Conservation (phyloP, 2,329 filamentous ascomycete species). For the Talaromyces sp. region DNA sequence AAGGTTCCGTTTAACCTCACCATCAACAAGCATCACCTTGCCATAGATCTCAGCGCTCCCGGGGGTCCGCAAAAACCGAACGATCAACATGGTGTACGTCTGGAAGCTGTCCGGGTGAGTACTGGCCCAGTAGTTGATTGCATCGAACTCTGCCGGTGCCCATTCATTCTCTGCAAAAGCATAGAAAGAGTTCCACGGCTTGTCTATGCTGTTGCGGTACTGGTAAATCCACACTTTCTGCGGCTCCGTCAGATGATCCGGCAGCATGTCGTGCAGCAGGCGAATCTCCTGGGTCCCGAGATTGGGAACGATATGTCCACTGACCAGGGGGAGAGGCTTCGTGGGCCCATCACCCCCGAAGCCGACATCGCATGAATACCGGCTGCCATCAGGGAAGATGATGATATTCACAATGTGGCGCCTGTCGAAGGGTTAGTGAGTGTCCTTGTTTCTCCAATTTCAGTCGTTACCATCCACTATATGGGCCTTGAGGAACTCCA, state of each 20-base stretch:
- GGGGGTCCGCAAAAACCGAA: constrained; percentile 31
- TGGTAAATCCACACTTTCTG: constrained; percentile 52
- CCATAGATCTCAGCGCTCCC: constrained; percentile 22
- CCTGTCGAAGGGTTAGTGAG: constrained; percentile 19
- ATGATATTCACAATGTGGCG: constrained; percentile 56
- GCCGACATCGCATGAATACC: constrained; percentile 52
- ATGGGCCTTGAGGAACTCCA: constrained; percentile 24
- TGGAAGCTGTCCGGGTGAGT: constrained; percentile 24
- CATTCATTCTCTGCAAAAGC: constrained; percentile 37
- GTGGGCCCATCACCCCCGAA: constrained; percentile 60
- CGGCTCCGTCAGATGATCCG: constrained; percentile 34
- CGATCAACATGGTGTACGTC: constrained; percentile 27
- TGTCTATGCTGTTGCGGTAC: constrained; percentile 28
- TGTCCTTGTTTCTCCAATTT: not conserved
- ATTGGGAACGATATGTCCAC: constrained; percentile 39
- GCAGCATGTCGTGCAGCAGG: constrained; percentile 44
- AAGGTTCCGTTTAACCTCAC: constrained; percentile 36
- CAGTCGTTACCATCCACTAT: constrained; percentile 18
- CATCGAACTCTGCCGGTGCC: constrained; percentile 33
- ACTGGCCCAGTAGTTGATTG: constrained; percentile 34
- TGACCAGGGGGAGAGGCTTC: constrained; percentile 48
- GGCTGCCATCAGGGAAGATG: constrained; percentile 40
- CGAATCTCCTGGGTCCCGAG: constrained; percentile 54
- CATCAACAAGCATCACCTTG: constrained; percentile 24
- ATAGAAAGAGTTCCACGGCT: constrained; percentile 40